A percentile compares a stretch with the other conserved stretches of the same genome.
These are phyloP conservation scores for Cetradonia linearis DNA, from an alignment of 495 filamentous ascomycete species.

Conservation along the genomic window DNA sequence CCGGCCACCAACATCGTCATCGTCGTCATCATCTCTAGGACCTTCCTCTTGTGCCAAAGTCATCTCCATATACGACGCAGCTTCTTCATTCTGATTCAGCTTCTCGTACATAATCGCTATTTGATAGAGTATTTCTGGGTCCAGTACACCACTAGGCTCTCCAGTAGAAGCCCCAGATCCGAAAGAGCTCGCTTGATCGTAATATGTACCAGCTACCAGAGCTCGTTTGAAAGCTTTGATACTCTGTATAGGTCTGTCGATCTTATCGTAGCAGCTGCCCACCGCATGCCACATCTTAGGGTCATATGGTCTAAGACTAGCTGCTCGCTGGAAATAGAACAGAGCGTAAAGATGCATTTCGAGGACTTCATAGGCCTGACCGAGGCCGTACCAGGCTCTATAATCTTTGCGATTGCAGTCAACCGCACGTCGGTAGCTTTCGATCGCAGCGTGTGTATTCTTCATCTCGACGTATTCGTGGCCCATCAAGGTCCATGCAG, in stretches of 20 bases:
- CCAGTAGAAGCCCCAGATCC: slow-evolving; percentile 22
- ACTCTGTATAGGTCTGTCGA: slow-evolving; percentile 69
- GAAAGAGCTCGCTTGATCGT: slow-evolving; percentile 42
- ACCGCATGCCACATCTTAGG: slow-evolving; percentile 99
- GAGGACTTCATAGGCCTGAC: slow-evolving; percentile 93
- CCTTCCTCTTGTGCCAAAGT: slow-evolving; percentile 70
- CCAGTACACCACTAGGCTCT: slow-evolving; percentile 48
- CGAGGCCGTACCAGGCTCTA: slow-evolving; percentile 95
- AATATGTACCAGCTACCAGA: slow-evolving; percentile 70
- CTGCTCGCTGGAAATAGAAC: slow-evolving; percentile 95
- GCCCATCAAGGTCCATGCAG: slow-evolving; percentile 98
- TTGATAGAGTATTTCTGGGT: slow-evolving; percentile 81
- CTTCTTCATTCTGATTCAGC: slow-evolving; percentile 62
- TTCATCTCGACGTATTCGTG: slow-evolving; percentile 99
- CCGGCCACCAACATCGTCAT: slow-evolving; percentile 39
- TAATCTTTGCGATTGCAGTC: slow-evolving; percentile 96
- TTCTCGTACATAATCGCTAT: slow-evolving; percentile 85
- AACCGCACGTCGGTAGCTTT: slow-evolving; percentile 90
- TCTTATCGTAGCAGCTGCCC: slow-evolving; percentile 78
- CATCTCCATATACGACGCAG: slow-evolving; percentile 88
- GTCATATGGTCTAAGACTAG: slow-evolving; percentile 81
- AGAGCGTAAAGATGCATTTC: slow-evolving; percentile 96
- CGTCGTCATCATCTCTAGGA: slow-evolving; percentile 40
- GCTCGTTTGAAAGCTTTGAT: slow-evolving; percentile 94
- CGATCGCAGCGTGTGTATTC: slow-evolving; percentile 96